phyloP scores from a whole-genome alignment of 2,329 filamentous ascomycete genomes.

The Keithomyces neogunnii region DNA sequence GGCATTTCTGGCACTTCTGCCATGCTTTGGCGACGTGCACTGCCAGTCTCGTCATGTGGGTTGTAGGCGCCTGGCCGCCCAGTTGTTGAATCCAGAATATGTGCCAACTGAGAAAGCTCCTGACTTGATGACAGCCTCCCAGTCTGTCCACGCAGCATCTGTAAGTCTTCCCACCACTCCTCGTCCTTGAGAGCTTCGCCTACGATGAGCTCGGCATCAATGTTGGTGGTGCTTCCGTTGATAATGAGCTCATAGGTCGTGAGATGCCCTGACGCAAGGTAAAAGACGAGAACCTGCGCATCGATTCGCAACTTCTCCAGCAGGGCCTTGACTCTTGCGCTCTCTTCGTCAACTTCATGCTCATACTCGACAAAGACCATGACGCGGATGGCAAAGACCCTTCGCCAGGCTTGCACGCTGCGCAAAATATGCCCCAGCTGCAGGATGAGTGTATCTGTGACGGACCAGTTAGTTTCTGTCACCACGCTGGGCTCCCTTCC shows the following conservation, averaged over 20 bases:
- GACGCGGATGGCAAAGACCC: constrained; percentile 63
- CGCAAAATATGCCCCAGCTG: constrained; percentile 79
- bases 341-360: constrained; percentile 71
- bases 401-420: constrained; percentile 74
- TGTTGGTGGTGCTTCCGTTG: constrained; percentile 53
- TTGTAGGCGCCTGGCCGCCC: constrained; percentile 35
- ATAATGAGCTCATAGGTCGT: constrained; percentile 71
- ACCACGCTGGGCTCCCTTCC: not conserved
- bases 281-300: constrained; percentile 72
- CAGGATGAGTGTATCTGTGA: constrained; percentile 63
- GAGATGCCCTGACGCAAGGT: constrained; percentile 65
- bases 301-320: constrained; percentile 76
- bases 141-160: constrained; percentile 38
- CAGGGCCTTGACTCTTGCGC: constrained; percentile 60
- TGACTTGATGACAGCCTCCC: constrained; percentile 31
- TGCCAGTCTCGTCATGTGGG: constrained; percentile 25
- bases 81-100: constrained; percentile 34
- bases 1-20: constrained; percentile 55
- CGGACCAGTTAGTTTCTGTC: not conserved
- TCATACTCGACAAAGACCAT: constrained; percentile 88
- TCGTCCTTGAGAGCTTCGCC: constrained; percentile 60
- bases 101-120: constrained; percentile 33
- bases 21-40: constrained; percentile 35
- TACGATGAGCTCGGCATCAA: constrained; percentile 51
- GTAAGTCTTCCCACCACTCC: constrained; percentile 76